Evolutionary conservation across 2,329 filamentous ascomycete species (phyloP), one percentile per base, ranked within the genome.

Genomic region (Phialemonium atrogriseum): DNA sequence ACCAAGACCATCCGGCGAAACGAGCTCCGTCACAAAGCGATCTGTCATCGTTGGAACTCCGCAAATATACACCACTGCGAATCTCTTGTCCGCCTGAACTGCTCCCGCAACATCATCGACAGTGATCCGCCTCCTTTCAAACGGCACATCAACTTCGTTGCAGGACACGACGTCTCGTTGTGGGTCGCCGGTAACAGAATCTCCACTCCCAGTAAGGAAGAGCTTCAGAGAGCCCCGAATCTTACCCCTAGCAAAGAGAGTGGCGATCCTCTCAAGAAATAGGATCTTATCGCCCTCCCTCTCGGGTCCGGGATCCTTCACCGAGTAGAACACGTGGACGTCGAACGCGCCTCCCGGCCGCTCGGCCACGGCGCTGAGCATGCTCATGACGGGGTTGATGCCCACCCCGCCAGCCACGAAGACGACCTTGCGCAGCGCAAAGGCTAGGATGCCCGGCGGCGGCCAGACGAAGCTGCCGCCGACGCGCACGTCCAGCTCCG

Each of bases 391-490:
- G 1, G 84, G 84, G 46, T 93, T 93, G 35, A 93, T 79, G 1
- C 86, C 85, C 14, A 93, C 78, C 2, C 85, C 86, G 1, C 84
- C 85, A 0, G 84, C 85, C 10, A 93, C 66, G 39, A 94, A 78
- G 4, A 94, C 71, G 5, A 81, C 66, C 33, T 71, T 75, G 25
- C 66, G 63, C 24, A 81, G 27, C 5, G 52, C 42, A 4, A 51
- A 46, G 4, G 54, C 38, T 28, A 67, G 70, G 13, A 64, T 39
- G 13, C 55, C 54, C 2, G 63, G 59, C 0, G 82, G 84, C 0
- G 87, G 87, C 64, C 79, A 94, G 4, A 80, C 69, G 47, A 94
- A 94, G 43, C 75, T 79, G 0, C 87, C 87, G 1, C 87, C 87
- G 2, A 91, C 73, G 18, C 85, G 72, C 18, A 94, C 76, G 1